phyloP scores from a whole-genome alignment of 208 protist species.

The Acanthamoeba healyi region DNA sequence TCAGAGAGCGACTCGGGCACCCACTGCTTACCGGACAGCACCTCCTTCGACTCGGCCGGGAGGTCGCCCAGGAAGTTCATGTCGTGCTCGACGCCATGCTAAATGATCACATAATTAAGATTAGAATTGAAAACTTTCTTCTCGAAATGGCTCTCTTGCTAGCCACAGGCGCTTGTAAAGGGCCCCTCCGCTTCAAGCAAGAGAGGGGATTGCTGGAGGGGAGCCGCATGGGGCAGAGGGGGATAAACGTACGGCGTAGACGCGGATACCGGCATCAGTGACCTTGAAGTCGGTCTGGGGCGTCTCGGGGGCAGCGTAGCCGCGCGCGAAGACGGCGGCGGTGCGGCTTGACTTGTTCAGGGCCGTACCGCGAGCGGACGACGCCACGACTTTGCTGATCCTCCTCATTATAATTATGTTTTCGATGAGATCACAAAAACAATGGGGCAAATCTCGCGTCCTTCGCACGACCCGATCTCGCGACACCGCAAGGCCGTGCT shows the following conservation, averaged over 20 bases:
- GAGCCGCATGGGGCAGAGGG: not conserved
- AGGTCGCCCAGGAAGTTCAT: conserved; percentile 52
- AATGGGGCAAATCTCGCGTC: no score
- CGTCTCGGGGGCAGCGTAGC: conserved; percentile 37
- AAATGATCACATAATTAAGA: not conserved
- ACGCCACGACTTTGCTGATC: conserved; percentile 15
- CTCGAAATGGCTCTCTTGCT: no score
- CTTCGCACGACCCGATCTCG: no score
- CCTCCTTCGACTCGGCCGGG: not conserved
- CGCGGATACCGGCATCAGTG: not conserved
- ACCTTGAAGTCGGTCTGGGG: conserved; percentile 42
- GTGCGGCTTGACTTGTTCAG: not conserved
- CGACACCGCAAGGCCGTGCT: no score
- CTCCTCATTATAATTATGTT: not conserved
- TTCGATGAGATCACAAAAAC: not conserved
- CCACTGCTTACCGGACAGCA: not conserved
- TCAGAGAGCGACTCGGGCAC: not conserved
- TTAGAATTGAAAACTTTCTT: no score
- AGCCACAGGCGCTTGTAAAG: no score
- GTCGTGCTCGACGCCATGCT: conserved; percentile 43
- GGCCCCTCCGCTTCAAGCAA: no score
- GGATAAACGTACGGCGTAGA: conserved; percentile 9
- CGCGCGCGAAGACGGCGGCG: not conserved
- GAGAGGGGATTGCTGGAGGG: not conserved
- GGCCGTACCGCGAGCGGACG: conserved; percentile 18